Percentiles rank a stretch among this genome's conserved stretches.
Evolutionary conservation across 1,139 yeast genomes (phyloP).

Genomic region (Wickerhamomyces sp.): DNA sequence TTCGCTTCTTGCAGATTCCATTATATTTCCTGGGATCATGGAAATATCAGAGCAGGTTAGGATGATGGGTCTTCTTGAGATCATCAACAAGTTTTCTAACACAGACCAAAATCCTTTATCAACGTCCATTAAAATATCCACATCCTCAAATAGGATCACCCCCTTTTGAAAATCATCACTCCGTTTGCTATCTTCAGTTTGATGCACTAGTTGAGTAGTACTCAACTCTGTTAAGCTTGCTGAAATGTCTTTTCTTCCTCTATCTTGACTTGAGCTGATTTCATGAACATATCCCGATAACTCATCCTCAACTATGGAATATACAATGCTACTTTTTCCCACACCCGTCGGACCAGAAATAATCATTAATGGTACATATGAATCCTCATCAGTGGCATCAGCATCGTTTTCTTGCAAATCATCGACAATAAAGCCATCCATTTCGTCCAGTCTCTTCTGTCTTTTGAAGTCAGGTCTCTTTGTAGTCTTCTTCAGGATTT

Average conservation of each 20-base stretch:
- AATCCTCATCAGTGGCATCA: conserved; percentile 28
- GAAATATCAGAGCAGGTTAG: conserved; percentile 62
- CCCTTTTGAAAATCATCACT: conserved; percentile 50
- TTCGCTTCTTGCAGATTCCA: conserved; percentile 42
- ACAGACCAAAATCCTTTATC: conserved; percentile 73
- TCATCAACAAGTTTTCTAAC: conserved; percentile 56
- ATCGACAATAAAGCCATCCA: conserved; percentile 45
- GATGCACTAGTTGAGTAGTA: conserved; percentile 78
- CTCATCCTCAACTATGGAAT: conserved; percentile 57
- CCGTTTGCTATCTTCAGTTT: conserved; percentile 22
- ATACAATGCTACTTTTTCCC: conserved; percentile 76
- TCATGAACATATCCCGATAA: conserved; percentile 76
- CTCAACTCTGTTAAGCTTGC: conserved; percentile 71
- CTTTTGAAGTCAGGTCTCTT: conserved; percentile 32
- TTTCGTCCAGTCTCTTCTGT: conserved; percentile 24
- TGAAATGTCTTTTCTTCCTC: conserved; percentile 69
- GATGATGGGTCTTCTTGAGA: conserved; percentile 75
- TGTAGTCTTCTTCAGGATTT: conserved; percentile 33
- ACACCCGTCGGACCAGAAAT: conserved; percentile 69
- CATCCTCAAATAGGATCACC: conserved; percentile 78
- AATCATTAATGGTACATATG: conserved; percentile 59
- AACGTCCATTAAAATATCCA: conserved; percentile 74
- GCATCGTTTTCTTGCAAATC: conserved; percentile 25
- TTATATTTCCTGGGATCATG: conserved; percentile 50
- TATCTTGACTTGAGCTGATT: conserved; percentile 64